phyloP scores from a whole-genome alignment of 2,329 filamentous ascomycete species.

The Didymella sp. region DNA sequence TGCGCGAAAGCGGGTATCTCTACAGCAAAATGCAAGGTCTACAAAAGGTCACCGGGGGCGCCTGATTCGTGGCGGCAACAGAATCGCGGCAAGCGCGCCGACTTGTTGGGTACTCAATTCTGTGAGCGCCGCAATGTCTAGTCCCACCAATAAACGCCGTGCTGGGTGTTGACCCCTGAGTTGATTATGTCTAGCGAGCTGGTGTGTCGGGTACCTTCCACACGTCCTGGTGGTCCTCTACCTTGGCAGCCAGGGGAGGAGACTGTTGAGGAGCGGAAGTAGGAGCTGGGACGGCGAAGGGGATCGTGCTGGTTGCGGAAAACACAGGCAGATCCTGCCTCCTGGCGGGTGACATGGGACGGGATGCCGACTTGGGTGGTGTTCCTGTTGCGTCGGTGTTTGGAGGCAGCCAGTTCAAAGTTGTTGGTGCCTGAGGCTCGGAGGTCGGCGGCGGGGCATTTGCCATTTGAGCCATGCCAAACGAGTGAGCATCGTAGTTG shows the following conservation, averaged over 20 bases:
- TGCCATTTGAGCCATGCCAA: slow-evolving; percentile 17
- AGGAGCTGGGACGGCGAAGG: slow-evolving; percentile 35
- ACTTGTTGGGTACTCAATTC: neutral
- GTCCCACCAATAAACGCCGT: slow-evolving; percentile 13
- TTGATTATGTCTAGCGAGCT: slow-evolving; percentile 16
- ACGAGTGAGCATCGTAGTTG: slow-evolving; percentile 38
- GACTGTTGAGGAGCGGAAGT: neutral
- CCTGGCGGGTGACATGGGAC: slow-evolving; percentile 39
- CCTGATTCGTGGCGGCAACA: neutral
- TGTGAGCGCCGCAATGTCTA: slow-evolving; percentile 6
- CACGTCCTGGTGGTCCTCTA: slow-evolving; percentile 37
- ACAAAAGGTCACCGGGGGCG: neutral
- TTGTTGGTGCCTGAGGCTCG: slow-evolving; percentile 26
- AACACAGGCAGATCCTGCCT: slow-evolving; percentile 58
- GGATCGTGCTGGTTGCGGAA: slow-evolving; percentile 50
- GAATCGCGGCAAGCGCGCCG: slow-evolving; percentile 2
- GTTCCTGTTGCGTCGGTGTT: slow-evolving; percentile 29
- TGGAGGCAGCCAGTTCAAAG: slow-evolving; percentile 45
- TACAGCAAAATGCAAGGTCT: slow-evolving; percentile 5
- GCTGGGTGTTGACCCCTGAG: slow-evolving; percentile 4
- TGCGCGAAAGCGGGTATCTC: slow-evolving; percentile 17
- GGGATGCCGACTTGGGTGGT: slow-evolving; percentile 13
- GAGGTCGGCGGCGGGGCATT: neutral
- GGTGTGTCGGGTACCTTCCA: slow-evolving; percentile 58
- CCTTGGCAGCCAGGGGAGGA: slow-evolving; percentile 7